Conservation (phyloP, 2,329 filamentous ascomycete genomes). For the Cyclaneusma minus region DNA sequence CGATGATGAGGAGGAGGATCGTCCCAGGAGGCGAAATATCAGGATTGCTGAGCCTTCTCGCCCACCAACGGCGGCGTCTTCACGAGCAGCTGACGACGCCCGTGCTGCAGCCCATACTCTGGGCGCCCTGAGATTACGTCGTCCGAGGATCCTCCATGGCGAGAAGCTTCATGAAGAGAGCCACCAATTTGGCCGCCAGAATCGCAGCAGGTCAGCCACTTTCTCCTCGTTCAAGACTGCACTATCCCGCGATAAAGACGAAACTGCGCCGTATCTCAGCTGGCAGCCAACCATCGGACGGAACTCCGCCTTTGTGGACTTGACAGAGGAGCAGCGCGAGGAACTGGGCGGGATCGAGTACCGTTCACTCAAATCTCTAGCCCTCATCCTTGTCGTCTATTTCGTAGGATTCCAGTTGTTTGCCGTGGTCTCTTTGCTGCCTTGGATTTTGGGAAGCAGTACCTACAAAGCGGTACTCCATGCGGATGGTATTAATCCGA, state of each 20-base stretch:
- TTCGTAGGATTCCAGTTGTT: conserved; percentile 73
- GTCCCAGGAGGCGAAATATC: conserved; percentile 13
- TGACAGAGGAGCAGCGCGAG: conserved; percentile 83
- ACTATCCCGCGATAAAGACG: conserved; percentile 25
- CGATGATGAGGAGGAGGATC: conserved; percentile 23
- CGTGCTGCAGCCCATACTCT: conserved; percentile 10
- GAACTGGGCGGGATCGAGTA: conserved; percentile 96
- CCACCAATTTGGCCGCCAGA: conserved; percentile 8
- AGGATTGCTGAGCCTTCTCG: conserved; percentile 14
- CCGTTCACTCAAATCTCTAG: conserved; percentile 73
- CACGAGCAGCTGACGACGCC: conserved; percentile 17
- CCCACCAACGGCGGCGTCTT: conserved; percentile 1
- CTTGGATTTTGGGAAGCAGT: conserved; percentile 58
- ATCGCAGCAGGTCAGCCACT: conserved; percentile 22
- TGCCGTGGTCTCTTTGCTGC: conserved; percentile 55
- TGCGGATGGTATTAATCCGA: conserved; percentile 41
- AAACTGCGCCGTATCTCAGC: conserved; percentile 73
- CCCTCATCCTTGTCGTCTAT: conserved; percentile 62
- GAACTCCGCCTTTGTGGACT: conserved; percentile 81
- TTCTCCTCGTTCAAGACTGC: conserved; percentile 38
- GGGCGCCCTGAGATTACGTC: conserved; percentile 25
- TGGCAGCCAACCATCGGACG: conserved; percentile 85
- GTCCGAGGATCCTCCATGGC: conserved; percentile 23
- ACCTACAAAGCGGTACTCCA: conserved; percentile 53
- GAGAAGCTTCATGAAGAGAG: conserved; percentile 18